These are phyloP conservation scores for Globisporangium echinulatum DNA, from an alignment of 352 stramenopile species.

Conservation along the genomic window DNA sequence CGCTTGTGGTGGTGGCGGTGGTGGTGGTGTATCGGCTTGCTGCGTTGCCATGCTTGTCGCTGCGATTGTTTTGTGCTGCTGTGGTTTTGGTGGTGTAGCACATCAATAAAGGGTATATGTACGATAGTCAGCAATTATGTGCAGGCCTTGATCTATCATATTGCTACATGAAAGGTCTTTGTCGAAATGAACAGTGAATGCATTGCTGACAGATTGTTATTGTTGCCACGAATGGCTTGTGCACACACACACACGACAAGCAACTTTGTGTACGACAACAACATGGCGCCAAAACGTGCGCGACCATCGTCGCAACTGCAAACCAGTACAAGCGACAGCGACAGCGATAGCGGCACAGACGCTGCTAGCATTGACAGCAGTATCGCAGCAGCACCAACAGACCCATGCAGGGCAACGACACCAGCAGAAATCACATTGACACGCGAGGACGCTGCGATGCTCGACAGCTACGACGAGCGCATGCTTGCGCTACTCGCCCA, in stretches of 20 bases:
- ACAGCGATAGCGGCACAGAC: neutral
- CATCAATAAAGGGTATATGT: no score
- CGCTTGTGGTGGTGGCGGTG: slow-evolving; percentile 8
- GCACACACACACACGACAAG: neutral
- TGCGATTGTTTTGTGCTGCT: no score
- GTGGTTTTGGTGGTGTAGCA: no score
- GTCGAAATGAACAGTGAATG: no score
- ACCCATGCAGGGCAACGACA: neutral
- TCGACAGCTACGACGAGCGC: slow-evolving; percentile 32
- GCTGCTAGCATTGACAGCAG: neutral
- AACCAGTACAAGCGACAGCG: neutral
- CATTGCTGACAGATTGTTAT: no score
- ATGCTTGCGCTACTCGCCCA: slow-evolving; percentile 33
- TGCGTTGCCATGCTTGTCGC: neutral
- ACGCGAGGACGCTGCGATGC: slow-evolving; percentile 12
- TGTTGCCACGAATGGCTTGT: no score
- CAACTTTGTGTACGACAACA: neutral
- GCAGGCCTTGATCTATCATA: no score
- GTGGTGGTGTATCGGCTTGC: neutral
- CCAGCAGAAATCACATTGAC: neutral
- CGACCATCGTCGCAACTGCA: neutral
- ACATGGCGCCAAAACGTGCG: slow-evolving; percentile 1
- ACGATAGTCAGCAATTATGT: no score
- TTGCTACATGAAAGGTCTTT: no score
- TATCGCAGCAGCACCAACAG: neutral